Evolutionary conservation across 768 basidiomycete species (phyloP).

Genomic region (Amanita fuliginea): DNA sequence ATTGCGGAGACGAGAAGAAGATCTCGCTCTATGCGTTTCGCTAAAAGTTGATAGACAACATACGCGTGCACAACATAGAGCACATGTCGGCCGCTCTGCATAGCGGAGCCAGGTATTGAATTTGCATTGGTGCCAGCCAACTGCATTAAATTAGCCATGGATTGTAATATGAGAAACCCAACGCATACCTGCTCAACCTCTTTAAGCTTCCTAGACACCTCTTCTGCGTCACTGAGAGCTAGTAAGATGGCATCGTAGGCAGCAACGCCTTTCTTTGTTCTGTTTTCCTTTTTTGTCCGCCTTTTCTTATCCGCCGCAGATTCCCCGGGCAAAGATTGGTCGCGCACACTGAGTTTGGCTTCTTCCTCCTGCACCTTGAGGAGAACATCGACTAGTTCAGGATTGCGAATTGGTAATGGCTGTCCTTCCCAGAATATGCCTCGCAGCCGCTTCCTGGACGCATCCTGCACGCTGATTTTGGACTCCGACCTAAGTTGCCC

Average conservation of each 20-base stretch:
- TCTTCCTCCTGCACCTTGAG: conserved; percentile 76
- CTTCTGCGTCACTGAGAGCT: conserved; percentile 84
- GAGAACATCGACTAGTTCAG: conserved; percentile 83
- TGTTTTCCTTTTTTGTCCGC: conserved; percentile 18
- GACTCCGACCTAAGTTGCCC: conserved; percentile 37
- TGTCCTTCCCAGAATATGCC: conserved; percentile 72
- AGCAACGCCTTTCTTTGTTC: conserved; percentile 66
- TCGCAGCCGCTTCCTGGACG: conserved; percentile 42
- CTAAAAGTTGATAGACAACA: conserved; percentile 79
- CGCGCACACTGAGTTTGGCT: conserved; percentile 34
- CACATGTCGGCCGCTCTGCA: not conserved
- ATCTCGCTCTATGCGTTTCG: conserved; percentile 83
- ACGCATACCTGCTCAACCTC: conserved; percentile 71
- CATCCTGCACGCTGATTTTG: conserved; percentile 21
- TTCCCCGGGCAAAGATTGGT: conserved; percentile 17
- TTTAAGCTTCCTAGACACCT: conserved; percentile 64
- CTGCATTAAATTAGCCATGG: not conserved
- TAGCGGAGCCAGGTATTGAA: conserved; percentile 26
- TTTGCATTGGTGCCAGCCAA: conserved; percentile 12
- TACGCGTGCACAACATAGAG: conserved; percentile 78
- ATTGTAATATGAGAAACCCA: not conserved
- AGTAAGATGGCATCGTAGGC: conserved; percentile 81
- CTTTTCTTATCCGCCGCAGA: conserved; percentile 16
- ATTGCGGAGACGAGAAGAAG: conserved; percentile 65
- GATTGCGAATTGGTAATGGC: conserved; percentile 77